These are phyloP conservation scores for Quercus ilex DNA, from an alignment of 306 rosid species.

Conservation along the genomic window DNA sequence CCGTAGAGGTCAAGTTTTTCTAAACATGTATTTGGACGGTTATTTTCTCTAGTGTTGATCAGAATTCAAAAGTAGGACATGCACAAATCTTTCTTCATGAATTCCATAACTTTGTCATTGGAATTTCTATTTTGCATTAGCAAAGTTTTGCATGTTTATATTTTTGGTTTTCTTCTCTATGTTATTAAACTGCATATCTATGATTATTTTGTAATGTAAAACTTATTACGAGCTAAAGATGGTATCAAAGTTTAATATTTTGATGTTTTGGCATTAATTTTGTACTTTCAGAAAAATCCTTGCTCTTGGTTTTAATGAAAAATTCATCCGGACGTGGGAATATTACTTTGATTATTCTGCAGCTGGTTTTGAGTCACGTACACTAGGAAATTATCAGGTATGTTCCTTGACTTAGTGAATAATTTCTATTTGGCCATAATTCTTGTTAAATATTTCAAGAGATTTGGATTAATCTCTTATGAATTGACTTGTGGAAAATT, in stretches of 20 bases:
- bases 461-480: not conserved
- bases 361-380: conserved; percentile 44
- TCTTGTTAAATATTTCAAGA: not conserved
- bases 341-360: conserved; percentile 48
- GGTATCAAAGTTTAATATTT: not conserved
- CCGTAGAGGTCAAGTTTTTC: no score
- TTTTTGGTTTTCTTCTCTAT: not conserved
- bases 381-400: conserved; percentile 51
- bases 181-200: not conserved
- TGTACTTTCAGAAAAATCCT: conserved; percentile 36
- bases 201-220: not conserved
- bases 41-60: no score
- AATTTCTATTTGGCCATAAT: not conserved
- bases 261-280: not conserved
- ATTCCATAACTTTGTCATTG: not conserved
- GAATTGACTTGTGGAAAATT: no score
- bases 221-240: not conserved
- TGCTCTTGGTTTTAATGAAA: conserved; percentile 37
- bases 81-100: not conserved
- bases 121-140: not conserved
- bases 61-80: no score
- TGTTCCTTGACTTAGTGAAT: not conserved
- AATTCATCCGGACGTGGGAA: conserved; percentile 52
- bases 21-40: no score
- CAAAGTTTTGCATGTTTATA: not conserved